Evolutionary conservation across 129 eudicot genomes (phyloP).

Genomic region (Lonicera japonica): DNA sequence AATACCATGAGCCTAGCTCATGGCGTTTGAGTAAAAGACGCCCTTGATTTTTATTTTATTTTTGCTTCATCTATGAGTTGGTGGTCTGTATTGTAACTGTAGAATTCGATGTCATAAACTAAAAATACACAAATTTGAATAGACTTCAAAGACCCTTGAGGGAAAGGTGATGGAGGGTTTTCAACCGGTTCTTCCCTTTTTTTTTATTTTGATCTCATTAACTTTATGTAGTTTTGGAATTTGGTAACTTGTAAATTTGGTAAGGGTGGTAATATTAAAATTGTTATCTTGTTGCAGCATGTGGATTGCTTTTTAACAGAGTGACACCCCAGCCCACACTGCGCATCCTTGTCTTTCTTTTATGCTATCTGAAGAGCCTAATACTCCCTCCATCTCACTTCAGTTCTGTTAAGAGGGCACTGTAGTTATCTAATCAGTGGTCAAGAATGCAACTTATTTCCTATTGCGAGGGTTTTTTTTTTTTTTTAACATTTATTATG

Average conservation of each 20-base stretch:
- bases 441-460: no score
- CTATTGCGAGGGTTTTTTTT: no score
- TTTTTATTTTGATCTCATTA: background rate
- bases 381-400: no score
- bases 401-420: no score
- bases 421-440: no score
- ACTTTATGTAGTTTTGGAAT: no score
- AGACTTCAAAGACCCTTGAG: background rate
- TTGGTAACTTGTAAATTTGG: background rate
- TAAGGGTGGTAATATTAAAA: background rate
- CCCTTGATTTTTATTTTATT: constrained; percentile 29
- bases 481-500: no score
- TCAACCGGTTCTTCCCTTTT: background rate
- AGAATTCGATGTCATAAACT: background rate
- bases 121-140: no score
- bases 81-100: background rate
- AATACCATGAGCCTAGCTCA: constrained; percentile 82
- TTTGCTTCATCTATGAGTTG: background rate
- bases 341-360: no score
- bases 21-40: constrained; percentile 91
- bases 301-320: background rate
- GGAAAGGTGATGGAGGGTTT: background rate
- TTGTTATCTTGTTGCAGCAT: background rate
- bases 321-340: no score
- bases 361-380: no score